These are phyloP conservation scores for Salix viminalis DNA, from an alignment of 345 rosid species.

Conservation along the genomic window DNA sequence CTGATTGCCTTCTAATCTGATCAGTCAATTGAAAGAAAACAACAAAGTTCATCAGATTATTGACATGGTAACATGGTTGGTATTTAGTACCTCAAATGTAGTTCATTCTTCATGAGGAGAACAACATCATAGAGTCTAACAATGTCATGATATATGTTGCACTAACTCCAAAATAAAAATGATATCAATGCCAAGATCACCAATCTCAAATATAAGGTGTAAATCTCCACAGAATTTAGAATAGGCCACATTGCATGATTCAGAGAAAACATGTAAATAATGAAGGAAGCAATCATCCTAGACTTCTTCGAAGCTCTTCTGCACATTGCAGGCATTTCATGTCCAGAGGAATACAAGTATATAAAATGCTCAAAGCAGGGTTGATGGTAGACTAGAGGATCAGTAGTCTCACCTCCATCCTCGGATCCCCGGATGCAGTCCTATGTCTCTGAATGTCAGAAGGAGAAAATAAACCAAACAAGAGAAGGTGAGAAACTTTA, in stretches of 20 bases:
- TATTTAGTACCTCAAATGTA: too few species aligned
- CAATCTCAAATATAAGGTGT: not conserved
- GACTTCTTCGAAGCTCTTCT: not conserved
- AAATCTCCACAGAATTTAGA: not conserved
- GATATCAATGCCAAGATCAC: not conserved
- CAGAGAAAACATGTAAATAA: not conserved
- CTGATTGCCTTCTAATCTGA: constrained; percentile 92
- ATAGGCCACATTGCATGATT: not conserved
- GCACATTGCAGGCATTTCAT: not conserved
- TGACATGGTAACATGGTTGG: not conserved
- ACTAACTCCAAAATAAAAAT: not conserved
- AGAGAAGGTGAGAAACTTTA: not conserved
- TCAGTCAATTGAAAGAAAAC: not conserved
- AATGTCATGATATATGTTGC: too few species aligned
- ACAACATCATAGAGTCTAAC: too few species aligned
- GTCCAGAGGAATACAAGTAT: not conserved
- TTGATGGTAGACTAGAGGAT: not conserved
- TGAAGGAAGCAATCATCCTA: not conserved
- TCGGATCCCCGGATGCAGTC: constrained; percentile 15
- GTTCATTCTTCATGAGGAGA: too few species aligned
- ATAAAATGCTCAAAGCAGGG: not conserved
- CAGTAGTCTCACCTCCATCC: constrained; percentile 53
- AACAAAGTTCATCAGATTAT: not conserved
- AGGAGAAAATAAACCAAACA: not conserved
- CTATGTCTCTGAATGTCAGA: constrained; percentile 6